Evolutionary conservation across 2,329 filamentous ascomycete genomes (phyloP).

Genomic region (Aureobasidium sp.): DNA sequence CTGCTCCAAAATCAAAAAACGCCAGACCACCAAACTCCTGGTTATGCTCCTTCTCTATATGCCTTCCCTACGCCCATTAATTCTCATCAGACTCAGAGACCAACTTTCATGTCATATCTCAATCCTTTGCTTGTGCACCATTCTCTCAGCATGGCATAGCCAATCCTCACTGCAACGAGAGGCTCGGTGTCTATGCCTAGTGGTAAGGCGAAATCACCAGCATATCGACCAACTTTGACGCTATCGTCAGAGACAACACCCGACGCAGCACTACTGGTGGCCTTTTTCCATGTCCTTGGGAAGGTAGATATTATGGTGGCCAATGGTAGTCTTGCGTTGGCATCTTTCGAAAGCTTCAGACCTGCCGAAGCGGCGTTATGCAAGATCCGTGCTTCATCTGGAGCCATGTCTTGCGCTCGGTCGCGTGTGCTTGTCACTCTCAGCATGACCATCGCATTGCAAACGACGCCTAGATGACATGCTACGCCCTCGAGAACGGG

Average conservation of each 20-base stretch:
- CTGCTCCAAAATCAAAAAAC: neutral
- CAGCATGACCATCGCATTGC: slow-evolving; percentile 33
- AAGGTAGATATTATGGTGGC: slow-evolving; percentile 33
- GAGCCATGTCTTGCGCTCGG: neutral
- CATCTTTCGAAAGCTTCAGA: slow-evolving; percentile 4
- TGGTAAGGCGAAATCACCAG: slow-evolving; percentile 36
- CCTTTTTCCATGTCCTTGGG: slow-evolving; percentile 32
- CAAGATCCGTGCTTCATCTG: slow-evolving; percentile 18
- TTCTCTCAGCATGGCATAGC: slow-evolving; percentile 36
- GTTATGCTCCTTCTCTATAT: neutral
- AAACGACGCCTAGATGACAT: slow-evolving; percentile 35
- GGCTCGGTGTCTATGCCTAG: slow-evolving; percentile 35
- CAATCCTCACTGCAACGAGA: slow-evolving; percentile 40
- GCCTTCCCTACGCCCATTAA: neutral
- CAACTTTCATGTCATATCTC: slow-evolving; percentile 1
- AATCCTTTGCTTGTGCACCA: slow-evolving; percentile 25
- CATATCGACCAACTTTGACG: slow-evolving; percentile 27
- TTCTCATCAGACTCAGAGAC: neutral
- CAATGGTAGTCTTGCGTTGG: slow-evolving; percentile 24
- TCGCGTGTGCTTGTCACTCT: slow-evolving; percentile 15
- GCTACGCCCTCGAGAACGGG: slow-evolving; percentile 36
- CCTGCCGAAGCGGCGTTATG: slow-evolving; percentile 19
- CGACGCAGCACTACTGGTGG: neutral
- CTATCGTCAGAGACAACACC: neutral
- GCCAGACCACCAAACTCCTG: neutral